A percentile compares a stretch with the other conserved stretches of the same genome.
Conservation (phyloP, 345 rosid genomes). For the Linum usitatissimum region DNA sequence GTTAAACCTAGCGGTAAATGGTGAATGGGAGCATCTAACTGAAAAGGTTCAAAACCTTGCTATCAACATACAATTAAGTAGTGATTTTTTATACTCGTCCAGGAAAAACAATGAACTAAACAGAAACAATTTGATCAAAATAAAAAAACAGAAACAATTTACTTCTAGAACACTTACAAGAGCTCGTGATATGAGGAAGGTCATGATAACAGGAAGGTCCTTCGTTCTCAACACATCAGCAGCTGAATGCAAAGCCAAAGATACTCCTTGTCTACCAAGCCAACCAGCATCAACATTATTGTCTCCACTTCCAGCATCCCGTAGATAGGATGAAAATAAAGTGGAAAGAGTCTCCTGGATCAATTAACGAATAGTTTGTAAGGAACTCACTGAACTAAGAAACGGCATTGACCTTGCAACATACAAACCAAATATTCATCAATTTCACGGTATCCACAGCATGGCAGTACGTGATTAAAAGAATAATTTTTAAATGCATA, state of each 20-base stretch:
- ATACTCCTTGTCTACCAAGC: conserved; percentile 90
- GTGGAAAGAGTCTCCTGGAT: conserved; percentile 83
- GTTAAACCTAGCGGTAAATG: background rate
- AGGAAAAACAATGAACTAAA: background rate
- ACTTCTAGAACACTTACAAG: conserved; percentile 37
- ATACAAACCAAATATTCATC: background rate
- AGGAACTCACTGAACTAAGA: background rate
- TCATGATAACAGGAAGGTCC: conserved; percentile 95
- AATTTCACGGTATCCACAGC: conserved; percentile 4
- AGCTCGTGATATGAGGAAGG: conserved; percentile 91
- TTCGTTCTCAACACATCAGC: conserved; percentile 90
- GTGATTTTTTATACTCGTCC: too few species aligned
- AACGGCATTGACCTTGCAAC: background rate
- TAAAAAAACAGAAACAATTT: too few species aligned
- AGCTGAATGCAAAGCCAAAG: conserved; percentile 76
- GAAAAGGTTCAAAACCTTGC: background rate
- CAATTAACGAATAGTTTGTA: conserved; percentile 17
- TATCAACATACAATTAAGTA: background rate
- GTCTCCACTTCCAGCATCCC: conserved; percentile 50
- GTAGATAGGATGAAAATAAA: conserved; percentile 76
- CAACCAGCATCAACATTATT: conserved; percentile 68
- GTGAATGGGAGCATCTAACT: background rate
- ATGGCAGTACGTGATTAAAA: background rate
- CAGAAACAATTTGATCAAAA: too few species aligned
- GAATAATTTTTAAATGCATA: background rate